Base-by-base conservation (phyloP, 805 yeast species). In the Cyberlindnera euphorbiae region DNA sequence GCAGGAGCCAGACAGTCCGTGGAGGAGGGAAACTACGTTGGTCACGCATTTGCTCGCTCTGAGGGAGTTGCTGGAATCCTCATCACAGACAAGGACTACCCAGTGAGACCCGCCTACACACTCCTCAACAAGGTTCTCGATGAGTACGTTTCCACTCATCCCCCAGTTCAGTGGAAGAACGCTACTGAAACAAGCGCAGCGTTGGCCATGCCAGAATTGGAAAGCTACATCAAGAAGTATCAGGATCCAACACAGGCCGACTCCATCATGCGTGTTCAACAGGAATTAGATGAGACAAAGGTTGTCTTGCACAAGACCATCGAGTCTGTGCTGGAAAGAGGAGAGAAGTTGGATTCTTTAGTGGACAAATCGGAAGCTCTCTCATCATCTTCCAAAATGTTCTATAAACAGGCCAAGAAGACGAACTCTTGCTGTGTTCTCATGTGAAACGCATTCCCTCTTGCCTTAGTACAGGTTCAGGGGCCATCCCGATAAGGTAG, bases 241-340 rank as follows among this genome's bases (percentile, higher is more conserved):
- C 98, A 93, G 66, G 96, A 93, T 59, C 99, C 99, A 21, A 73
- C 82, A 28, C 96, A 93, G 67, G 97, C 97, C 0, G 99, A 93
- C 60, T 82, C 96, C 9, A 79, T 93, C 45, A 82, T 93, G 95
- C 84, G 82, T 60, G 98, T 93, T 16, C 98, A 93, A 67, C 95
- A 88, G 58, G 98, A 93, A 63, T 75, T 93, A 53, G 98, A 93
- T 62, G 98, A 93, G 58, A 93, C 98, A 25, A 93, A 93, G 69
- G 86, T 90, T 51, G 96, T 89, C 27, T 70, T 93, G 54, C 97
- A 93, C 64, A 89, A 90, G 66, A 88, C 97, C 31, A 90, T 93
- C 49, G 97, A 93, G 63, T 73, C 82, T 44, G 96, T 93, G 8
- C 72, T 93, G 58, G 94, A 87, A 62, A 78, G 99, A 60, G 98